A percentile compares a stretch with the other conserved stretches of the same genome.
Conservation (phyloP, 352 stramenopile genomes). For the Pythium brassicae region DNA sequence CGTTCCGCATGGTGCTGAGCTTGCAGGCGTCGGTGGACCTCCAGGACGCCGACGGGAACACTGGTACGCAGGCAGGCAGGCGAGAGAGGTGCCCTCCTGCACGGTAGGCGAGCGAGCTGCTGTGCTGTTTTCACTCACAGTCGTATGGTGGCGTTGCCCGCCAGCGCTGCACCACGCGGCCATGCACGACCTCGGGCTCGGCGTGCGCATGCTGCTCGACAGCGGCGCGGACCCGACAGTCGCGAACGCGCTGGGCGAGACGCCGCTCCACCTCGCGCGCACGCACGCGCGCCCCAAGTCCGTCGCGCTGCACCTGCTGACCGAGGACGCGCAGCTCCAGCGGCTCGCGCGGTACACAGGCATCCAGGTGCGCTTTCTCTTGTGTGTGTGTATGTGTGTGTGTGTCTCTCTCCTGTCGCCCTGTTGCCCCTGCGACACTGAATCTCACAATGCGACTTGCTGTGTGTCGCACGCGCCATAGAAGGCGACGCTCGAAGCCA, state of each 20-base stretch:
- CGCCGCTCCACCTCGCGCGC: constrained; percentile 41
- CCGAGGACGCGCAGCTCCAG: constrained; percentile 53
- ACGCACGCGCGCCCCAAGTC: constrained; percentile 31
- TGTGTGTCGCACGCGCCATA: constrained; percentile 6
- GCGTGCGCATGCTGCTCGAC: constrained; percentile 70
- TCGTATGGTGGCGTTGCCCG: neutral
- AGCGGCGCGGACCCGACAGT: constrained; percentile 37
- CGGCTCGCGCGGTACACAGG: constrained; percentile 30
- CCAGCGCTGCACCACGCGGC: constrained; percentile 64
- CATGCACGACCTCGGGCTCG: constrained; percentile 52
- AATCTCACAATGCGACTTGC: neutral
- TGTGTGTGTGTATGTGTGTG: neutral
- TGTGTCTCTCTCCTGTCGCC: too few species aligned
- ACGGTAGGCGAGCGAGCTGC: too few species aligned
- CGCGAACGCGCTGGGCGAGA: constrained; percentile 39
- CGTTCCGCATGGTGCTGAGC: constrained; percentile 77
- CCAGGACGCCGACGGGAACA: constrained; percentile 63
- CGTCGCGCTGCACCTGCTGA: constrained; percentile 36
- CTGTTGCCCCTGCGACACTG: too few species aligned
- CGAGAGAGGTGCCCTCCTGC: too few species aligned
- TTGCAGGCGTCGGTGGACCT: constrained; percentile 49
- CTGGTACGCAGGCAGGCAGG: constrained; percentile 25
- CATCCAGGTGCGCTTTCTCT: constrained; percentile 34
- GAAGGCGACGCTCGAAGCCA: constrained; percentile 57
- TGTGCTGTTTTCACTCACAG: neutral